Evolutionary conservation across 768 basidiomycete species (phyloP).

Genomic region (Albatrellus ellisii): DNA sequence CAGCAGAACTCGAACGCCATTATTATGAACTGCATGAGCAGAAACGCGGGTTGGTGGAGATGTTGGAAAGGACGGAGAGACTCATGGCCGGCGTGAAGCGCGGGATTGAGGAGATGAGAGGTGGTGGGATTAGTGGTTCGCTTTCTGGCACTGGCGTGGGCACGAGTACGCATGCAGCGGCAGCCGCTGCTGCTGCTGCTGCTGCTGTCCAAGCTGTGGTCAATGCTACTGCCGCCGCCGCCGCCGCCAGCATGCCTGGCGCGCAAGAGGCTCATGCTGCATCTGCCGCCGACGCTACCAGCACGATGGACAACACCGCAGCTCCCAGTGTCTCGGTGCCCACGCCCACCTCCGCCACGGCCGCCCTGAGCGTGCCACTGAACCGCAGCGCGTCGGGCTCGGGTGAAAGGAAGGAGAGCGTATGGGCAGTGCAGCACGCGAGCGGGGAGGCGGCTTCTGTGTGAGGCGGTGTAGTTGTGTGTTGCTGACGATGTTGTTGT

Average conservation of each 20-base stretch:
- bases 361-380: constrained; percentile 16
- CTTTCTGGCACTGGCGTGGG: background rate
- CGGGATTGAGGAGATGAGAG: constrained; percentile 66
- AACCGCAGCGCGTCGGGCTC: constrained; percentile 15
- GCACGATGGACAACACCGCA: too few relatives aligned
- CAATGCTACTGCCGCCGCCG: too few relatives aligned
- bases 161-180: constrained; percentile 1
- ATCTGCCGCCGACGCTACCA: too few relatives aligned
- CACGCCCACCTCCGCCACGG: constrained; percentile 7
- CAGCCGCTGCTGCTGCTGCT: too few relatives aligned
- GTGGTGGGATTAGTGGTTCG: constrained; percentile 13
- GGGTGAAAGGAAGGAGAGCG: constrained; percentile 16
- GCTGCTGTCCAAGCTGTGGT: too few relatives aligned
- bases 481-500: background rate
- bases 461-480: constrained; percentile 1
- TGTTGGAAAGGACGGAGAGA: constrained; percentile 63
- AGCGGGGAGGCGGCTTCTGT: constrained; percentile 13
- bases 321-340: too few relatives aligned
- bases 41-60: constrained; percentile 52
- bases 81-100: constrained; percentile 61
- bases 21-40: constrained; percentile 52
- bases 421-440: constrained; percentile 20
- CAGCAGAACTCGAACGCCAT: constrained; percentile 58
- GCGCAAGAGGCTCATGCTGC: constrained; percentile 2
- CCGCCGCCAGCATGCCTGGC: too few relatives aligned